Evolutionary conservation across 257 asterid genomes (phyloP), one percentile per base, ranked within the genome.

Genomic region (Solanum pimpinellifolium): DNA sequence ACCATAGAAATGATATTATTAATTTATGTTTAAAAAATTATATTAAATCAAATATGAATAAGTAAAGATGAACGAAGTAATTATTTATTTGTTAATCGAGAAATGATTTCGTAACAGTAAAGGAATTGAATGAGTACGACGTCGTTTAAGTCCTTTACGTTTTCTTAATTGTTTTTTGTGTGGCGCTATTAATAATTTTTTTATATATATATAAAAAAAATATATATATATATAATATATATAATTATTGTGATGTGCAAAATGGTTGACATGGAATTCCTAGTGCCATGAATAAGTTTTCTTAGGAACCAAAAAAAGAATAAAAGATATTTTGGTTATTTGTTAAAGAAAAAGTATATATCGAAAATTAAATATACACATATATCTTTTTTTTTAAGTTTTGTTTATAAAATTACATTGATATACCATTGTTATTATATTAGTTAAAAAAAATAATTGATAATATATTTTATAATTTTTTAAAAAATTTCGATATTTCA

Each of bases 1-100:
- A 33, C 5, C 0, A 4, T 33, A 33, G 35, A 33, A 33, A 33
- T 33, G 5, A 33, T 33, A 33, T 33, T 33, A 33, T 4, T 3
- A 33, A 3, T 33, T 33, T 56, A 0, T 56, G 4, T 8, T 59
- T 59, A 3, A 20, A 59, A 0, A 59, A 3, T 8, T 20, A n/a
- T 62, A 1, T 62, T 14, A n/a, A 62, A 1, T n/a, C 1, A 62
- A 62, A 11, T 5, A 62, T 62, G 1, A 11, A n/a, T 7, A n/a
- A 62, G 9, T n/a, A 62, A 62, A 62, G 16, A 62, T 0, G 0
- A 1, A 62, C 7, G 0, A 0, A 2, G 31, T 1, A 23, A 62
- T 6, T 18, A 18, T 33, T 35, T 35, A 11, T 75, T 75, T 75
- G 1, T 1, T 1, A 1, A 42, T 76, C 6, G 21, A 31, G 60